Base-by-base conservation (phyloP, 306 rosid genomes). In the Herpetospermum pedunculosum region DNA sequence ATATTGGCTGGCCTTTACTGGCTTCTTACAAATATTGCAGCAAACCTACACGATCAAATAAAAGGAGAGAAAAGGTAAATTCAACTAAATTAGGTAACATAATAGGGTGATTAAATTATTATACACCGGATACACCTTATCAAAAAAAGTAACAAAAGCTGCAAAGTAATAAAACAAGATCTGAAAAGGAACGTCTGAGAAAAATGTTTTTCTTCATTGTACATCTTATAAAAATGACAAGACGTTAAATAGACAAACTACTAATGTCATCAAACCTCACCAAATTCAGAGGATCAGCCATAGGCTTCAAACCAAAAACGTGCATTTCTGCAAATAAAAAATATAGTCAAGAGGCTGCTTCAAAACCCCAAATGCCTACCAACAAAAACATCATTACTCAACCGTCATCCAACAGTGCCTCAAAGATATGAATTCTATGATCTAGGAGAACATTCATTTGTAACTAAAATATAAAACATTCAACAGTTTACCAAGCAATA, bases 1-100 rank as follows among this genome's bases (percentile, higher is more conserved):
- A 71, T 85, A 91, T 76, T 86, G 96, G 63, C 91, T 91, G 78
- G 90, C 88, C 89, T 83, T 88, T 80, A 94, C 77, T 73, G 96
- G 92, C 84, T 85, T 94, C 88, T 94, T 94, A 86, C 99, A 94
- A 81, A 69, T 83, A 83, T 88, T 91, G 87, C 99, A 94, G 78
- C 91, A 82, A 72, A 94, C 99, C 99, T 94, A 63, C 80, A 84
- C 72, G 73, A 68, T 72, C 71, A 86, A 77, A 79, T 72, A 43
- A 81, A 82, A 82, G 57, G 62, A 47, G 53, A 77, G 64, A 19
- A 4, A 77, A 48, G 58, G 54, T 58, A 47, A 28, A 49, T 35
- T 64, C 47, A 74, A 59, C 55, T 21, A n/a, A 44, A 49, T 70
- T 64, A 5, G n/a, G n/a, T 19, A 35, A 21, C 46, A 19, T 48